Percentiles rank a stretch among this genome's conserved stretches.
Evolutionary conservation across 1,284 basidiomycete genomes (phyloP).

Genomic region (Leccinum solheimii): DNA sequence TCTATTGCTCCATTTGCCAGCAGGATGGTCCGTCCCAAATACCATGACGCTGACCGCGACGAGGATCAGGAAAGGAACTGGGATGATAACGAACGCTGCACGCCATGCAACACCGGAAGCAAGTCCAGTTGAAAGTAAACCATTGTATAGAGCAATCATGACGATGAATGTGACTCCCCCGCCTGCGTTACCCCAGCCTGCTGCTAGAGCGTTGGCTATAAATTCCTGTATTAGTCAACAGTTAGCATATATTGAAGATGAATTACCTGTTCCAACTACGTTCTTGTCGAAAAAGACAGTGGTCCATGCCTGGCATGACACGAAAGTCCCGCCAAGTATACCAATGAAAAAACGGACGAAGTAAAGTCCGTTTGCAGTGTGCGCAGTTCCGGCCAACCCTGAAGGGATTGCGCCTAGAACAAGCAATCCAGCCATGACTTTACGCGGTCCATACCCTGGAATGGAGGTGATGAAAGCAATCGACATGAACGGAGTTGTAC

Average conservation of each 20-base stretch:
- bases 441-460: conserved; percentile 53
- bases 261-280: conserved; percentile 50
- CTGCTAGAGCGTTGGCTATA: conserved; percentile 50
- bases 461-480: not conserved
- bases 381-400: conserved; percentile 57
- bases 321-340: conserved; percentile 62
- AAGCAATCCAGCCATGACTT: conserved; percentile 61
- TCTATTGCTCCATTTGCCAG: conserved; percentile 57
- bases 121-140: conserved; percentile 42
- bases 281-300: conserved; percentile 62
- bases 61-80: conserved; percentile 54
- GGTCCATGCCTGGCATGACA: conserved; percentile 60
- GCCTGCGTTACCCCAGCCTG: conserved; percentile 54
- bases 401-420: conserved; percentile 64
- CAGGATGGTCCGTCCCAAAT: conserved; percentile 61
- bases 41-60: conserved; percentile 47
- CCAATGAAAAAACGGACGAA: conserved; percentile 36
- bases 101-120: conserved; percentile 54
- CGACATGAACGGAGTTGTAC: conserved; percentile 14
- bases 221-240: not conserved
- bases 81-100: conserved; percentile 56
- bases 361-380: conserved; percentile 48
- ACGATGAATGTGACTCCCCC: conserved; percentile 58
- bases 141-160: conserved; percentile 59
- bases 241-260: not conserved